Conservation (phyloP, 2,329 filamentous ascomycete species). For the Neoscytalidium dimidiatum region DNA sequence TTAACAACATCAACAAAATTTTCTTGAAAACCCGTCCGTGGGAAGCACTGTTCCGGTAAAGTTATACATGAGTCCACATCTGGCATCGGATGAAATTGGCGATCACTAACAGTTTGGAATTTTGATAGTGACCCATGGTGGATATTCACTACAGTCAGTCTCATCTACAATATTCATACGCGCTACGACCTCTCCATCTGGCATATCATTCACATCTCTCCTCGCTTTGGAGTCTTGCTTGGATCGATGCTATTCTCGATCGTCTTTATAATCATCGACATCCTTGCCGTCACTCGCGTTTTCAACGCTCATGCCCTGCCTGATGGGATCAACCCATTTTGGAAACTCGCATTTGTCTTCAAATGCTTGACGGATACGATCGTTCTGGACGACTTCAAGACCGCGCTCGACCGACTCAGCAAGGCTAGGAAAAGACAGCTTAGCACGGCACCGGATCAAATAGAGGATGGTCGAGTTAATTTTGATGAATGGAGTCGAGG, state of each 20-base stretch:
- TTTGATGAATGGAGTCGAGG: not conserved
- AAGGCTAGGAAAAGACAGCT: constrained; percentile 5
- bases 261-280: constrained; percentile 62
- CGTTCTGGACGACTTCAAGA: constrained; percentile 70
- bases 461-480: not conserved
- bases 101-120: not conserved
- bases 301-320: constrained; percentile 37
- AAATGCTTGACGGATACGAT: constrained; percentile 69
- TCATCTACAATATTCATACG: constrained; percentile 65
- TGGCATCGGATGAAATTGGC: not conserved
- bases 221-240: constrained; percentile 65
- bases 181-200: constrained; percentile 61
- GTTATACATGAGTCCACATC: too few species aligned
- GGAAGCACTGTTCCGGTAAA: constrained; percentile 61
- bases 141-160: constrained; percentile 61
- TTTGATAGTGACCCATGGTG: constrained; percentile 63
- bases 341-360: constrained; percentile 66
- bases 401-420: constrained; percentile 49
- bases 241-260: constrained; percentile 62
- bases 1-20: constrained; percentile 56
- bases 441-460: not conserved
- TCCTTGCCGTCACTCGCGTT: constrained; percentile 58
- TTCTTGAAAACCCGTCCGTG: constrained; percentile 59
- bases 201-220: constrained; percentile 62
- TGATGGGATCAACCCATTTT: constrained; percentile 66